Percentiles rank a stretch among this genome's conserved stretches.
phyloP scores from a whole-genome alignment of 371 early-diverging fungal species.

The Circinella minor region DNA sequence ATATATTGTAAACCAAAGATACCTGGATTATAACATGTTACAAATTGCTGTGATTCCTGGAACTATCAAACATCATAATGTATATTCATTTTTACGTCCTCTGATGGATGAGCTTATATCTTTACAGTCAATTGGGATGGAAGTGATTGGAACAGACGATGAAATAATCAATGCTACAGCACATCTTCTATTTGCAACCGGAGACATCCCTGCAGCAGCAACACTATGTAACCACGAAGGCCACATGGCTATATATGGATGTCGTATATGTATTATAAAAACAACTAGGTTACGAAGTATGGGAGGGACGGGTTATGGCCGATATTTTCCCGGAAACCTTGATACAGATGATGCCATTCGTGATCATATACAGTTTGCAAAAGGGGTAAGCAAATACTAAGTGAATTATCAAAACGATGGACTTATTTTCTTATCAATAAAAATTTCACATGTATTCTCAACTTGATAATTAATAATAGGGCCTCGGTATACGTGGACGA shows the following conservation, averaged over 20 bases:
- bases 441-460: too few relatives aligned
- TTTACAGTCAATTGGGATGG: background rate
- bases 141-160: background rate
- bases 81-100: background rate
- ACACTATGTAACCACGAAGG: constrained; percentile 1
- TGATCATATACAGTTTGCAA: too few relatives aligned
- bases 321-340: background rate
- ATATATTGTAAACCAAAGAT: too few relatives aligned
- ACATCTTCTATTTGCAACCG: constrained; percentile 12
- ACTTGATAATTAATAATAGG: too few relatives aligned
- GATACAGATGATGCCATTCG: background rate
- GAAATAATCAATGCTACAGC: background rate
- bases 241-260: constrained; percentile 4
- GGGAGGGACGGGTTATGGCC: too few relatives aligned
- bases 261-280: constrained; percentile 9
- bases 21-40: background rate
- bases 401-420: too few relatives aligned
- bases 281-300: background rate
- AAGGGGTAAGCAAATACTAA: too few relatives aligned
- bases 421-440: too few relatives aligned
- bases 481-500: too few relatives aligned
- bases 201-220: constrained; percentile 15
- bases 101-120: constrained; percentile 1
- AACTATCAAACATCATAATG: background rate
- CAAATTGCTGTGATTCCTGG: background rate